Conservation (phyloP, 495 filamentous ascomycete species). For the Penicillium longicatenatum region DNA sequence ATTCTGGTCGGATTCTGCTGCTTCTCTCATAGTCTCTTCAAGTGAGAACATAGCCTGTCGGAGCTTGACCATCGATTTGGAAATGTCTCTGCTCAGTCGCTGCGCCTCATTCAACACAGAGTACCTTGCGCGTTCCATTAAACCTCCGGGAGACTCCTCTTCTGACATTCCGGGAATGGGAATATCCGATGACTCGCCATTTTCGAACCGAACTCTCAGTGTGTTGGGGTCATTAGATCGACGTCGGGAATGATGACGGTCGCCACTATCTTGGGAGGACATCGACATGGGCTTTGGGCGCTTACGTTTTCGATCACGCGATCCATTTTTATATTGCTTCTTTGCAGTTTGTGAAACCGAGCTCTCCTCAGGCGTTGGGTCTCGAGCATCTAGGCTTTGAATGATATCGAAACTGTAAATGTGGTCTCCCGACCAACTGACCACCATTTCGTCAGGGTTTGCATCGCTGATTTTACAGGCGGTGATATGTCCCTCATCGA, state of each 20-base stretch:
- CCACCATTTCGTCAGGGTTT: constrained; percentile 72
- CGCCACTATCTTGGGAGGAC: constrained; percentile 46
- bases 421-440: constrained; percentile 74
- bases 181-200: constrained; percentile 62
- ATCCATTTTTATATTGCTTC: constrained; percentile 32
- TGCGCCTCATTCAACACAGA: constrained; percentile 53
- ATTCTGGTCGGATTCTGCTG: constrained; percentile 14
- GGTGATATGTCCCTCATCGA: constrained; percentile 68
- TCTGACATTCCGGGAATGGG: constrained; percentile 38
- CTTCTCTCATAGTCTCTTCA: constrained; percentile 35
- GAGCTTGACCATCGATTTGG: constrained; percentile 57
- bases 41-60: constrained; percentile 60
- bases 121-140: constrained; percentile 44
- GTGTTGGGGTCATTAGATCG: constrained; percentile 37
- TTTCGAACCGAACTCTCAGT: constrained; percentile 60
- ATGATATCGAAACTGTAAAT: constrained; percentile 76
- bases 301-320: constrained; percentile 59
- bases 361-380: constrained; percentile 24
- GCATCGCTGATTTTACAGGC: constrained; percentile 80
- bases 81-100: constrained; percentile 54
- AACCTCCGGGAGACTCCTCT: constrained; percentile 23
- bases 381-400: constrained; percentile 59
- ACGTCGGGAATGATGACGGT: constrained; percentile 45
- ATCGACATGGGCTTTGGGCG: constrained; percentile 48
- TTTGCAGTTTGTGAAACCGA: constrained; percentile 18